Conservation (phyloP, 1,284 basidiomycete genomes). For the Cystobasidium pallidum region DNA sequence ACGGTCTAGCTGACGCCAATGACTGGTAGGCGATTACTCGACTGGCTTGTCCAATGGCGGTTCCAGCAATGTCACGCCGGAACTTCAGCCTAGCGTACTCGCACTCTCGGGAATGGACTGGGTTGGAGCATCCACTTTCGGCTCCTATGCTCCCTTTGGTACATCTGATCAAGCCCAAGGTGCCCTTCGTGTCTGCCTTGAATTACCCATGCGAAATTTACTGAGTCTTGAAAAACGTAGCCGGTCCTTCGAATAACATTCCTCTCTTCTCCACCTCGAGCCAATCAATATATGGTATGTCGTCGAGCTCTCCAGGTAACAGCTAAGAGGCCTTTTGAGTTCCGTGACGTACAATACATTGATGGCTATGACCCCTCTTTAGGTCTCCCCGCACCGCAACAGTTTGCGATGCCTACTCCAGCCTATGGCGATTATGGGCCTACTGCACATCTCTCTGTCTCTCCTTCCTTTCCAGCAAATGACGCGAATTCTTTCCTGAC, state of each 20-base stretch:
- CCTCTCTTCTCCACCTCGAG: background rate
- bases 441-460: background rate
- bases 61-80: background rate
- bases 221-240: background rate
- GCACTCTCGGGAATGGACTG: constrained; percentile 14
- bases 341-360: too few species aligned
- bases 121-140: constrained; percentile 15
- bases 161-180: background rate
- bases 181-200: background rate
- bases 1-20: background rate
- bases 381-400: constrained; percentile 22
- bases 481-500: background rate
- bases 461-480: background rate
- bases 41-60: background rate
- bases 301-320: too few species aligned
- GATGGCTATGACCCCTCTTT: background rate
- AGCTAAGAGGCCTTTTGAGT: too few species aligned
- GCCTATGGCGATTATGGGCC: background rate
- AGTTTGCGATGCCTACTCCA: constrained; percentile 15
- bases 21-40: background rate
- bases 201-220: too few species aligned
- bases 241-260: constrained; percentile 6
- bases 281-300: constrained; percentile 11
- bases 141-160: background rate
- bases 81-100: background rate